Conservation (phyloP, 78 protist species). For the slime mould (Dictyostelium discoideum) region DNA sequence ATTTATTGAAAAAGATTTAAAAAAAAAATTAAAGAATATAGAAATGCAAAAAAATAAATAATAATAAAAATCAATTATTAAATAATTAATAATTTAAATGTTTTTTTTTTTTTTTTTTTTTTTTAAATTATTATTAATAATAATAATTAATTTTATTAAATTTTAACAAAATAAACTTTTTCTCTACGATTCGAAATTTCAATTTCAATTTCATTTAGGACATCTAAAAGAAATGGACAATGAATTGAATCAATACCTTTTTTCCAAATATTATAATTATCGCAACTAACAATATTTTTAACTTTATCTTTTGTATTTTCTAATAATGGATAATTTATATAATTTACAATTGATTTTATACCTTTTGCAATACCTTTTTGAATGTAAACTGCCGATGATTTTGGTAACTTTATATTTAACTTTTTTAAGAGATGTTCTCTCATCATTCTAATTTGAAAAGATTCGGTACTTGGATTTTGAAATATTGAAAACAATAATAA, state of each 20-base stretch:
- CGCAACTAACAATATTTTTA: constrained; percentile 1
- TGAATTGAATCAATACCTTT: constrained; percentile 47
- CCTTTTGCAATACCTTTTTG: constrained; percentile 51
- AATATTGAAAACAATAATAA: constrained; percentile 27
- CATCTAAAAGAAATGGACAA: constrained; percentile 46
- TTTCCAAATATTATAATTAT: constrained; percentile 49
- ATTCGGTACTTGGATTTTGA: constrained; percentile 46
- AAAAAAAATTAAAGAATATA: neutral
- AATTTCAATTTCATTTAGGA: constrained; percentile 8
- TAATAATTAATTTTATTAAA: neutral
- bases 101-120: too few relatives aligned
- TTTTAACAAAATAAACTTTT: neutral
- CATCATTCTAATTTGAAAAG: constrained; percentile 19
- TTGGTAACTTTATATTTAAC: neutral
- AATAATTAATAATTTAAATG: too few relatives aligned
- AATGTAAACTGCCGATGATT: neutral
- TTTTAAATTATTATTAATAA: too few relatives aligned
- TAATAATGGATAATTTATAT: constrained; percentile 5
- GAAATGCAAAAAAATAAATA: neutral
- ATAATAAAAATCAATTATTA: too few relatives aligned
- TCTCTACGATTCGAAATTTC: constrained; percentile 4
- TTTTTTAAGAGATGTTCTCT: constrained; percentile 9
- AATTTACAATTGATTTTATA: constrained; percentile 28
- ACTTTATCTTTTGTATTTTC: constrained; percentile 53
- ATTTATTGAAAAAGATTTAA: neutral